Conservation (phyloP, 78 protist genomes). For the Diacronema lutheri region DNA sequence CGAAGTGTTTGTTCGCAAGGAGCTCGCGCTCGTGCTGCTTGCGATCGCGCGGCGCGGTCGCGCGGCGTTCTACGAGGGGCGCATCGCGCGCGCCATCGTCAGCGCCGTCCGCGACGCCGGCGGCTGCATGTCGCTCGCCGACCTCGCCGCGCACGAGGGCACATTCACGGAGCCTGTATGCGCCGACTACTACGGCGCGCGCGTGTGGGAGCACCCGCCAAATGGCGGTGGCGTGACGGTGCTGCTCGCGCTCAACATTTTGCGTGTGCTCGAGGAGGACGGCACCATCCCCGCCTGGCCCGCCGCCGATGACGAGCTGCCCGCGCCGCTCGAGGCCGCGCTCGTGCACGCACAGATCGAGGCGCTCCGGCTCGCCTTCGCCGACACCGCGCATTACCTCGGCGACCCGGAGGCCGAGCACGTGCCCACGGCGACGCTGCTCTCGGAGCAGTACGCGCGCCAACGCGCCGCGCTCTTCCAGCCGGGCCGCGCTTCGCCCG, state of each 20-base stretch:
- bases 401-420: slow-evolving; percentile 50
- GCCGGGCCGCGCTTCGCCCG: too few relatives aligned
- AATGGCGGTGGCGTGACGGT: slow-evolving; percentile 83
- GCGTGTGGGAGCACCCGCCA: slow-evolving; percentile 73
- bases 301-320: slow-evolving; percentile 41
- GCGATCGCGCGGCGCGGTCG: slow-evolving; percentile 57
- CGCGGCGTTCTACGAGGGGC: slow-evolving; percentile 64
- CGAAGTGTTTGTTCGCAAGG: slow-evolving; percentile 41
- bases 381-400: slow-evolving; percentile 54
- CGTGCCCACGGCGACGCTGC: slow-evolving; percentile 50
- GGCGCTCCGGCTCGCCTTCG: slow-evolving; percentile 68
- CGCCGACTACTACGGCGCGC: slow-evolving; percentile 46
- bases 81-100: slow-evolving; percentile 68
- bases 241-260: slow-evolving; percentile 64
- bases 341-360: slow-evolving; percentile 39
- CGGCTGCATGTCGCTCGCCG: slow-evolving; percentile 63
- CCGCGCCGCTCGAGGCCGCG: slow-evolving; percentile 41
- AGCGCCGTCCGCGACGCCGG: slow-evolving; percentile 36
- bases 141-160: slow-evolving; percentile 58
- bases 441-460: slow-evolving; percentile 45
- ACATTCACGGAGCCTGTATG: slow-evolving; percentile 42
- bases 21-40: slow-evolving; percentile 51
- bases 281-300: neutral
- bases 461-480: too few relatives aligned
- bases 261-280: neutral